Evolutionary conservation across 495 filamentous ascomycete species (phyloP).

Genomic region (Daldinia caldariorum): DNA sequence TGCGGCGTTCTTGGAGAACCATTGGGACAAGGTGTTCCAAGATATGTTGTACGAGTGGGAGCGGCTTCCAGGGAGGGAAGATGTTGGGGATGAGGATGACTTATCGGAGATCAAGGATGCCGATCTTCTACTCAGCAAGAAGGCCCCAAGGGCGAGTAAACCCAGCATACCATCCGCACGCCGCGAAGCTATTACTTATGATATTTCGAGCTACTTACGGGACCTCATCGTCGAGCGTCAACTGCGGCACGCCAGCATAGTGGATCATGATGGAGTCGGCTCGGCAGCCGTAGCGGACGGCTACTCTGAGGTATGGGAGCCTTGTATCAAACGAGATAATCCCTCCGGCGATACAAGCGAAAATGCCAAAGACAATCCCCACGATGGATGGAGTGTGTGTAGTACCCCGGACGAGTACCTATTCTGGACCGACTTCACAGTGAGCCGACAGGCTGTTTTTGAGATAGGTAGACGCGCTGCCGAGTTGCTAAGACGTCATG

Average conservation of each 20-base stretch:
- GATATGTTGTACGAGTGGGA: slow-evolving; percentile 45
- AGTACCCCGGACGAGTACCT: slow-evolving; percentile 45
- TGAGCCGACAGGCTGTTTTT: slow-evolving; percentile 43
- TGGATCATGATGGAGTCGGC: slow-evolving; percentile 47
- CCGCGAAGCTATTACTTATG: slow-evolving; percentile 47
- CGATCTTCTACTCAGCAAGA: slow-evolving; percentile 29
- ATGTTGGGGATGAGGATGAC: slow-evolving; percentile 12
- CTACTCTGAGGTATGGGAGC: slow-evolving; percentile 46
- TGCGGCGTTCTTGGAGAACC: slow-evolving; percentile 45
- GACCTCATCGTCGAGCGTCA: slow-evolving; percentile 50
- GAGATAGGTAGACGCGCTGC: slow-evolving; percentile 50
- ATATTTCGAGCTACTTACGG: slow-evolving; percentile 43
- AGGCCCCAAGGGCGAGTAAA: slow-evolving; percentile 10
- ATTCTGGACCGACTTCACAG: slow-evolving; percentile 51
- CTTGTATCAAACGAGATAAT: slow-evolving; percentile 36
- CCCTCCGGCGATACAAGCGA: not conserved
- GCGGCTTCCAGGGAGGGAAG: slow-evolving; percentile 35
- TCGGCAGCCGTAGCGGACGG: slow-evolving; percentile 28
- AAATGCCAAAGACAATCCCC: not conserved
- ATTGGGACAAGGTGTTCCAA: slow-evolving; percentile 49
- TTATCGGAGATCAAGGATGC: slow-evolving; percentile 31
- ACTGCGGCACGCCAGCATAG: slow-evolving; percentile 43
- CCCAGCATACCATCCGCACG: slow-evolving; percentile 23
- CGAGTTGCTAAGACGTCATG: slow-evolving; percentile 36
- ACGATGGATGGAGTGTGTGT: slow-evolving; percentile 34